Conservation (phyloP, 202 grass and related monocot genomes). For the Carex sylvatica region DNA sequence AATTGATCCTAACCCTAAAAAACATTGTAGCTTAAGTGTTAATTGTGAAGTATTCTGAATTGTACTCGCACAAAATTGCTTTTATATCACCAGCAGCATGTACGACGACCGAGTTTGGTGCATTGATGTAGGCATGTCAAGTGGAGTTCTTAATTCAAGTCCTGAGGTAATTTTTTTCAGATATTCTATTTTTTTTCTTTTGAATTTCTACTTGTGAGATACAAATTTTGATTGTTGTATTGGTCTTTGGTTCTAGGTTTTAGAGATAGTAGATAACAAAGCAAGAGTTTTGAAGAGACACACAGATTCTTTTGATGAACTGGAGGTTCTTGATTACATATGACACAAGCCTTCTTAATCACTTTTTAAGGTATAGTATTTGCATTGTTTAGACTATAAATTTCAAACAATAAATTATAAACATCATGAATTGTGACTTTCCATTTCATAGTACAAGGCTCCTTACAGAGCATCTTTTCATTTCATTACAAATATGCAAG, state of each 20-base stretch:
- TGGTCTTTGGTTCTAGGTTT: conserved; percentile 51
- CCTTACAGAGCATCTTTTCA: background rate
- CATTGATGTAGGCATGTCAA: conserved; percentile 95
- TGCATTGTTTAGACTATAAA: background rate
- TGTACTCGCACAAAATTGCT: conserved; percentile 10
- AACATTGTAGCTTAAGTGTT: background rate
- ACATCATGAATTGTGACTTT: background rate
- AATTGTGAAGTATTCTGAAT: background rate
- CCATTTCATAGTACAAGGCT: background rate
- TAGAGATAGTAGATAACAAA: conserved; percentile 85
- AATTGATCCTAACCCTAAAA: background rate
- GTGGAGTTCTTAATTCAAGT: conserved; percentile 73
- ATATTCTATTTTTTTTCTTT: conserved; percentile 14
- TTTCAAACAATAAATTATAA: no score
- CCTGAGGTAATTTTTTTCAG: conserved; percentile 59
- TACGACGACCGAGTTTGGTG: conserved; percentile 89
- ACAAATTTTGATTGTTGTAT: conserved; percentile 11
- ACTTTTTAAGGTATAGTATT: conserved; percentile 12
- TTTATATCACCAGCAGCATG: conserved; percentile 58
- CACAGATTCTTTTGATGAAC: conserved; percentile 44
- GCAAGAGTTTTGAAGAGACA: conserved; percentile 61
- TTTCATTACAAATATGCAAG: conserved; percentile 17
- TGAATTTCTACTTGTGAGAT: background rate
- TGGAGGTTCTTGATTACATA: conserved; percentile 66
- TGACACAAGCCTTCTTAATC: conserved; percentile 29